These are phyloP conservation scores for Cytospora piceae DNA, from an alignment of 2,329 filamentous ascomycete species.

Conservation along the genomic window DNA sequence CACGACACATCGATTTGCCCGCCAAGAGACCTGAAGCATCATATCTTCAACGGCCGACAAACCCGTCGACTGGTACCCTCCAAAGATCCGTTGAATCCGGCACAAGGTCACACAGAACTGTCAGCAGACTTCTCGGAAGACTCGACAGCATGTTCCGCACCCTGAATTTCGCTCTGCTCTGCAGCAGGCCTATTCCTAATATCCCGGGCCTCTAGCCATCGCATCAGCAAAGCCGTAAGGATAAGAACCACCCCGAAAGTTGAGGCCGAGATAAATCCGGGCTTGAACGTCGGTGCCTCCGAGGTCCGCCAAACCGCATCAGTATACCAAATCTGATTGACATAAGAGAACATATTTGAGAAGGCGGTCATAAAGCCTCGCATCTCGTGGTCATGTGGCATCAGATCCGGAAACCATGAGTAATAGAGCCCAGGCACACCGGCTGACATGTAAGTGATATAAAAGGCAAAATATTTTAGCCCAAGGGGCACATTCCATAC, in stretches of 20 bases:
- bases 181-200: neutral
- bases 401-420: slow-evolving; percentile 35
- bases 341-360: slow-evolving; percentile 30
- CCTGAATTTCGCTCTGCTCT: neutral
- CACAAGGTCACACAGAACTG: neutral
- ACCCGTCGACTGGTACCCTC: neutral
- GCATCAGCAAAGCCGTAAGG: slow-evolving; percentile 22
- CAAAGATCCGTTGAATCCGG: neutral
- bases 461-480: slow-evolving; percentile 32
- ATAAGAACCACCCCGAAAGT: slow-evolving; percentile 24
- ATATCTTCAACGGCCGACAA: neutral
- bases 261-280: slow-evolving; percentile 28
- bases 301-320: slow-evolving; percentile 30
- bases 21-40: neutral
- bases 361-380: slow-evolving; percentile 32
- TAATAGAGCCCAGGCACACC: slow-evolving; percentile 32
- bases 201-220: slow-evolving; percentile 27
- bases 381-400: slow-evolving; percentile 36
- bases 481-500: slow-evolving; percentile 26
- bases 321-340: slow-evolving; percentile 31
- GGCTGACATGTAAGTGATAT: slow-evolving; percentile 27
- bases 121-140: neutral
- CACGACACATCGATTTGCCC: too few species aligned
- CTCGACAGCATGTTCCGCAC: neutral
- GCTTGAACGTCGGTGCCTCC: slow-evolving; percentile 24